Evolutionary conservation across 2,329 filamentous ascomycete species (phyloP).

Genomic region (Neoscytalidium dimidiatum): DNA sequence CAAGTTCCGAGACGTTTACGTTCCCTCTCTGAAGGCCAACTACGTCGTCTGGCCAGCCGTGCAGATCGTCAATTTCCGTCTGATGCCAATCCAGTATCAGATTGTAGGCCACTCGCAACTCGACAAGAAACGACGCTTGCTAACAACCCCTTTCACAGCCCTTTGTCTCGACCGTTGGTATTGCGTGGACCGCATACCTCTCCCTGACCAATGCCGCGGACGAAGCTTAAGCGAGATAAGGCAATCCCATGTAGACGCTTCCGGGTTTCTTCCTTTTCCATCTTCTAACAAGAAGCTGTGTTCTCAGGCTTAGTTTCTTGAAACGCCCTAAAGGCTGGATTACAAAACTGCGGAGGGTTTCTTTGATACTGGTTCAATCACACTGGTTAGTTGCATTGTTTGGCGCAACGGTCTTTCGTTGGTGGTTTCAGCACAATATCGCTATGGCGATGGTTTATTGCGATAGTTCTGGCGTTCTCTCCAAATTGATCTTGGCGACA

Average conservation of each 20-base stretch:
- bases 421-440: background rate
- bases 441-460: background rate
- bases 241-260: background rate
- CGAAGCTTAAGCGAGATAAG: conserved; percentile 47
- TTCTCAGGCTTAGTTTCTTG: background rate
- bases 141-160: conserved; percentile 58
- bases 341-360: background rate
- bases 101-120: conserved; percentile 61
- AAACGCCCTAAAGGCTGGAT: background rate
- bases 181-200: conserved; percentile 96
- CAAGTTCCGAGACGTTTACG: conserved; percentile 92
- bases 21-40: conserved; percentile 93
- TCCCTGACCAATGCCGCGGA: conserved; percentile 88
- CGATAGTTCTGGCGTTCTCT: background rate
- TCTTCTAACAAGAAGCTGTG: background rate
- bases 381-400: conserved; percentile 5
- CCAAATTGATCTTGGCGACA: background rate
- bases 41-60: conserved; percentile 94
- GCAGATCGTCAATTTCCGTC: conserved; percentile 92
- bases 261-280: background rate
- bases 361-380: background rate
- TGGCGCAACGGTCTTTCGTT: conserved; percentile 9
- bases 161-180: conserved; percentile 93
- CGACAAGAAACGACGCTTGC: conserved; percentile 2
- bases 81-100: conserved; percentile 95